These are phyloP conservation scores for Tubosaeta sp. DNA, from an alignment of 768 basidiomycete species.

Conservation along the genomic window DNA sequence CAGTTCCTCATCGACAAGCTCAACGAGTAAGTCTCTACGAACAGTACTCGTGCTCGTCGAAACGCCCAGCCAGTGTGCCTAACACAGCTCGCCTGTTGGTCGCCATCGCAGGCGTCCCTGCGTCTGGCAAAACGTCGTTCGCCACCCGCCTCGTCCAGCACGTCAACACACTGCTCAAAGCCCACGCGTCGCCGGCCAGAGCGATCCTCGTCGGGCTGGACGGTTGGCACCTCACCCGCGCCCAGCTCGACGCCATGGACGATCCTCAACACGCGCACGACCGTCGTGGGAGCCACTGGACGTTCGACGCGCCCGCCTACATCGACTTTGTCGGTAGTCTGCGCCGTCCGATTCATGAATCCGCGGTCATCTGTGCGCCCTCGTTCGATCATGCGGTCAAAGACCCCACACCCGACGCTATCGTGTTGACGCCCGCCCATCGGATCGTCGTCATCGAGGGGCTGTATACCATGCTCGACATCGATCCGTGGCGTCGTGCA, in stretches of 20 bases:
- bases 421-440: conserved; percentile 57
- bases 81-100: conserved; percentile 50
- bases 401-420: conserved; percentile 65
- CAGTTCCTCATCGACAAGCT: conserved; percentile 35
- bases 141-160: conserved; percentile 52
- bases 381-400: conserved; percentile 87
- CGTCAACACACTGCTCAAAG: conserved; percentile 43
- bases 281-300: conserved; percentile 85
- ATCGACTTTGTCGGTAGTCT: conserved; percentile 60
- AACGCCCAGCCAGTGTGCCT: conserved; percentile 10
- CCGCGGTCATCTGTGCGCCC: conserved; percentile 55
- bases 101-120: conserved; percentile 76
- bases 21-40: conserved; percentile 30
- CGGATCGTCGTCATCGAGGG: conserved; percentile 87
- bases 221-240: conserved; percentile 87
- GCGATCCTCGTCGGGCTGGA: conserved; percentile 79
- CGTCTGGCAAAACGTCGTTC: conserved; percentile 82
- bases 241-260: conserved; percentile 69
- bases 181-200: conserved; percentile 1
- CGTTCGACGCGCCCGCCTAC: conserved; percentile 77
- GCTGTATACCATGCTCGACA: conserved; percentile 76
- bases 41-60: background rate
- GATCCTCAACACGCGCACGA: conserved; percentile 77
- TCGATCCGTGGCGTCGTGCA: conserved; percentile 68
- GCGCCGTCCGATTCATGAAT: conserved; percentile 31